Conservation (phyloP, 2,329 filamentous ascomycete species). For the Paramyrothecium roridum region DNA sequence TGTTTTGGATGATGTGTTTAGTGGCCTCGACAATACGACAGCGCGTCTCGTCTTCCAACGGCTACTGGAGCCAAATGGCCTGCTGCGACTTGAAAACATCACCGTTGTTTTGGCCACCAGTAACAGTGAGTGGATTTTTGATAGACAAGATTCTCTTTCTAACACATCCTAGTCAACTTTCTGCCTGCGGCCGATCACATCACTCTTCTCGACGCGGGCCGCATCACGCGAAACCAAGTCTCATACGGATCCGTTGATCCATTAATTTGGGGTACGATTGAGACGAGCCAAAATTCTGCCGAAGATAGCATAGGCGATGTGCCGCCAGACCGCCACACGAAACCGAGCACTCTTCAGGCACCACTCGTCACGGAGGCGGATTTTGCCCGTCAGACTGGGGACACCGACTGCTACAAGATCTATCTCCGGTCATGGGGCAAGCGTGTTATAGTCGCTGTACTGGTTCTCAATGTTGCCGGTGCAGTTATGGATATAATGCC, state of each 20-base stretch:
- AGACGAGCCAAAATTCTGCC: background rate
- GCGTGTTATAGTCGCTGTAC: slow-evolving; percentile 11
- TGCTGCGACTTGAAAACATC: slow-evolving; percentile 31
- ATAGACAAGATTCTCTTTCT: slow-evolving; percentile 6
- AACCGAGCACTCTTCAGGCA: background rate
- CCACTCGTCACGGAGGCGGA: slow-evolving; percentile 11
- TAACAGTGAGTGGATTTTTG: slow-evolving; percentile 25
- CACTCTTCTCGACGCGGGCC: slow-evolving; percentile 17
- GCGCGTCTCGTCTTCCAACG: slow-evolving; percentile 36
- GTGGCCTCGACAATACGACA: slow-evolving; percentile 42
- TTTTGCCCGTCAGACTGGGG: slow-evolving; percentile 21
- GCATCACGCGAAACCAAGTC: slow-evolving; percentile 18
- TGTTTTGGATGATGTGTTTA: slow-evolving; percentile 44
- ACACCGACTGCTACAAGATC: slow-evolving; percentile 22
- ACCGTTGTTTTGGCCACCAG: slow-evolving; percentile 43
- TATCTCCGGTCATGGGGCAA: slow-evolving; percentile 21
- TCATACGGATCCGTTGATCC: slow-evolving; percentile 12
- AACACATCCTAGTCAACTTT: slow-evolving; percentile 14
- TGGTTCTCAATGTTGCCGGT: slow-evolving; percentile 8
- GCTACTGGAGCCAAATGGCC: slow-evolving; percentile 35
- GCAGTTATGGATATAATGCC: slow-evolving; percentile 17
- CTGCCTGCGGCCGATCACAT: slow-evolving; percentile 17
- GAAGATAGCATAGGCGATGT: slow-evolving; percentile 1
- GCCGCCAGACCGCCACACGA: background rate
- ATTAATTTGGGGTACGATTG: slow-evolving; percentile 9